phyloP scores from a whole-genome alignment of 306 rosid genomes.

The Chamaecrista fasciculata region DNA sequence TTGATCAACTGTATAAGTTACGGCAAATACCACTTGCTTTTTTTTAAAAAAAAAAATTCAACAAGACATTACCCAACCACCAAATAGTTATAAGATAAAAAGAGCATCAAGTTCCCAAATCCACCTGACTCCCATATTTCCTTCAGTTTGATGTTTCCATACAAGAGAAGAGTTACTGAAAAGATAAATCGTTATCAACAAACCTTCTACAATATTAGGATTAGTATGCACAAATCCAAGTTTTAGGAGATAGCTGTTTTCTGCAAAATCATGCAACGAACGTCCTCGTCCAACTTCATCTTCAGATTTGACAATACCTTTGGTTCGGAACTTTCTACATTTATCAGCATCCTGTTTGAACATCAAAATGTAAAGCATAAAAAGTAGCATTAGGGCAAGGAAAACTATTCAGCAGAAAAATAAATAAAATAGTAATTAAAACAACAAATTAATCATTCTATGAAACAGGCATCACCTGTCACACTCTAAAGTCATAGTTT shows the following conservation, averaged over 20 bases:
- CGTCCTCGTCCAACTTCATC: slow-evolving; percentile 66
- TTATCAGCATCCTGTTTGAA: slow-evolving; percentile 64
- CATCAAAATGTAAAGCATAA: slow-evolving; percentile 27
- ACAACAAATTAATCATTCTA: background rate
- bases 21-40: background rate
- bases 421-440: slow-evolving; percentile 5
- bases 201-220: slow-evolving; percentile 43
- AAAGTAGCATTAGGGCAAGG: background rate
- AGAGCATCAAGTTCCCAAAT: slow-evolving; percentile 10
- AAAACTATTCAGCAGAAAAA: background rate
- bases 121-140: background rate
- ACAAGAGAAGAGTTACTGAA: background rate
- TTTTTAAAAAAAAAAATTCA: no score
- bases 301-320: slow-evolving; percentile 51
- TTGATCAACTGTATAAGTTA: background rate
- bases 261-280: slow-evolving; percentile 89
- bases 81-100: slow-evolving; percentile 7
- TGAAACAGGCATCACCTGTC: background rate
- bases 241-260: slow-evolving; percentile 68
- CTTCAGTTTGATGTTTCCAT: slow-evolving; percentile 5
- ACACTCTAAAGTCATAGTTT: background rate
- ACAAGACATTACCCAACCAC: background rate
- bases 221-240: slow-evolving; percentile 64
- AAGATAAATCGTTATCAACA: slow-evolving; percentile 8
- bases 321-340: slow-evolving; percentile 50